phyloP scores from a whole-genome alignment of 164 flowering plant genomes.

The Umbilicus rupestris region DNA sequence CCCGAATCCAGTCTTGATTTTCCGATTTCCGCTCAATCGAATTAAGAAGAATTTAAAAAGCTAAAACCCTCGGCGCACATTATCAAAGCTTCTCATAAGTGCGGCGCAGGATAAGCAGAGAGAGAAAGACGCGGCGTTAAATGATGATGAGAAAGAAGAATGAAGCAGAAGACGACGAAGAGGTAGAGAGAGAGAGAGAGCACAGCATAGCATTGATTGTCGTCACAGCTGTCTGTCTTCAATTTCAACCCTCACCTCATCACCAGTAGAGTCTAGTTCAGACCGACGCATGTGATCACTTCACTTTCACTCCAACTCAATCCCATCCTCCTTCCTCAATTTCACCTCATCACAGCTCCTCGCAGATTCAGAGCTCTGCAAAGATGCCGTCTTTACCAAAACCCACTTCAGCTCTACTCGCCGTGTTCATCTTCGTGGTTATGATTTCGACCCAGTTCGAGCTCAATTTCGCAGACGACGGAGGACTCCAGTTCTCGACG shows the following conservation, averaged over 20 bases:
- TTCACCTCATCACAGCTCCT: not conserved
- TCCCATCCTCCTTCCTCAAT: not conserved
- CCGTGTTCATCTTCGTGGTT: no score
- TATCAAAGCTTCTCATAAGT: not conserved
- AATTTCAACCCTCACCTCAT: not conserved
- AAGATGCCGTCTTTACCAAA: no score
- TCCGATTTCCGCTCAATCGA: no score
- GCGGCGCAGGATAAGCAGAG: not conserved
- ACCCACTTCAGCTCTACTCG: no score
- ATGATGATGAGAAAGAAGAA: no score
- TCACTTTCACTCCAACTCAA: not conserved
- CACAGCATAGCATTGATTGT: not conserved
- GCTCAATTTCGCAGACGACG: slow-evolving; percentile 13
- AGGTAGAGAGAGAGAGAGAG: not conserved
- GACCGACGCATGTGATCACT: not conserved
- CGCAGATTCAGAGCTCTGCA: not conserved
- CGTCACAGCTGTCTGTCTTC: not conserved
- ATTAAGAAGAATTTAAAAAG: no score
- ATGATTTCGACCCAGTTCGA: not conserved
- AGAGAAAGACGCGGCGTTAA: not conserved
- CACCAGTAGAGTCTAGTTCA: not conserved
- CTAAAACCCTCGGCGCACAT: not conserved
- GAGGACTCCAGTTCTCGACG: slow-evolving; percentile 5
- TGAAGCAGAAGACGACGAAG: no score
- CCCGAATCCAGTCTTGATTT: no score